A percentile compares a stretch with the other conserved stretches of the same genome.
Conservation (phyloP, 805 yeast genomes). For the Candida parachauliodes region DNA sequence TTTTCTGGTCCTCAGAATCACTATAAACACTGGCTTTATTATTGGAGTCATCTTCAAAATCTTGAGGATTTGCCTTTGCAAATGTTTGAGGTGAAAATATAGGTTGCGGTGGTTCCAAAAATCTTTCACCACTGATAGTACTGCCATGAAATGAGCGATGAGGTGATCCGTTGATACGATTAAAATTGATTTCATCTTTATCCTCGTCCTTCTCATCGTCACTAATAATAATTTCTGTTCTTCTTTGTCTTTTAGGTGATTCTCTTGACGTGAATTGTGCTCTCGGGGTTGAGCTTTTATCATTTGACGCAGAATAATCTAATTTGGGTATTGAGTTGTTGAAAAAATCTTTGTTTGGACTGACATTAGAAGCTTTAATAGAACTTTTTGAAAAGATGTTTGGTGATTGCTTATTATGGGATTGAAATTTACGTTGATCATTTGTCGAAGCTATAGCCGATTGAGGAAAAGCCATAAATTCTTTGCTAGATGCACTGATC, state of each 20-base stretch:
- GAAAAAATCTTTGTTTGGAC: conserved; percentile 16
- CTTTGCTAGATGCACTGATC: conserved; percentile 11
- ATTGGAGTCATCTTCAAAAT: neutral
- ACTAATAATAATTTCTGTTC: conserved; percentile 44
- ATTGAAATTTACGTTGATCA: conserved; percentile 2
- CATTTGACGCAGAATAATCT: conserved; percentile 9
- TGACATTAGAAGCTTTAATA: conserved; percentile 16
- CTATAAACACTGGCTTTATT: neutral
- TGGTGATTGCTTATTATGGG: conserved; percentile 35
- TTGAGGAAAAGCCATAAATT: conserved; percentile 27
- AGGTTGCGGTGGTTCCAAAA: conserved; percentile 63
- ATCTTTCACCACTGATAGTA: conserved; percentile 44
- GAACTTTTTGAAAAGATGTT: conserved; percentile 40
- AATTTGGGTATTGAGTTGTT: conserved; percentile 26
- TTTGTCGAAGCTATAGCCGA: conserved; percentile 9
- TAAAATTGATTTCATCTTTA: conserved; percentile 17
- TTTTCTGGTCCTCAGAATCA: conserved; percentile 15
- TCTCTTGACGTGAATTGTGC: conserved; percentile 65
- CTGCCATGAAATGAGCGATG: conserved; percentile 25
- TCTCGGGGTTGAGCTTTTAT: conserved; percentile 49
- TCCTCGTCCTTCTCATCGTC: conserved; percentile 30
- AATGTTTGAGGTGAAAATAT: conserved; percentile 59
- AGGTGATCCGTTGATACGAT: conserved; percentile 33
- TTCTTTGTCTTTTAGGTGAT: conserved; percentile 61
- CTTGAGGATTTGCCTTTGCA: conserved; percentile 45